Base-by-base conservation (phyloP, 2,329 filamentous ascomycete species). In the Aspergillus latus region DNA sequence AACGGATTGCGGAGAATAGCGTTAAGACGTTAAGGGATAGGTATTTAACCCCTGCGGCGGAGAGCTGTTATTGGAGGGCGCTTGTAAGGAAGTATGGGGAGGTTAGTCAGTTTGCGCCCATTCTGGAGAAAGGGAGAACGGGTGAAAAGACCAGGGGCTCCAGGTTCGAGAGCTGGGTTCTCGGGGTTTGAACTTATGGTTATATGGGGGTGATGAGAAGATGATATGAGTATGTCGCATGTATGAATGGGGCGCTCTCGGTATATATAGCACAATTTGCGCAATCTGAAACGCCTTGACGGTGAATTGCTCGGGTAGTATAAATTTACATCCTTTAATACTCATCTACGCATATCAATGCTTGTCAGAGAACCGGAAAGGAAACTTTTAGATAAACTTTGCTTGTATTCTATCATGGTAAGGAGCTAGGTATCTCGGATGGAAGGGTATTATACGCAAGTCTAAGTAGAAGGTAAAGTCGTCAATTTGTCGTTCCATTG, bases 51-150 rank as follows among this genome's bases (percentile, higher is more conserved):
- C 79, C 80, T 1, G 79, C 80, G 2, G 80, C 81, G 1, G 79
- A 83, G 65, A 75, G 77, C 2, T 84, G 81, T 59, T 84, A 84
- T 60, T 84, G 81, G 81, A 73, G 81, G 9, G 72, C 76, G 45
- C 62, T 82, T 56, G 70, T 82, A 29, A 62, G 68, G 29, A 62
- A 63, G 52, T 76, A 74, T 63, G 72, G 67, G 6, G 63, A 67
- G 8, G 68, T 68, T 7, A 75, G 75, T 39, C 75, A 74, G 44
- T 77, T 77, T 57, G 71, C 75, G 64, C 71, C 76, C 2, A 63
- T 72, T 10, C 60, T 72, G 11, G 71, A 73, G 57, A 61, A 62
- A 8, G 61, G 58, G 43, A 57, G 66, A 11, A 67, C 70, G 53
- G 69, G 66, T 56, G 64, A 62, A 49, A 59, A 61, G 26, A 60